Evolutionary conservation across 108 stramenopile genomes (phyloP).

Genomic region (Skeletonema costatum): DNA sequence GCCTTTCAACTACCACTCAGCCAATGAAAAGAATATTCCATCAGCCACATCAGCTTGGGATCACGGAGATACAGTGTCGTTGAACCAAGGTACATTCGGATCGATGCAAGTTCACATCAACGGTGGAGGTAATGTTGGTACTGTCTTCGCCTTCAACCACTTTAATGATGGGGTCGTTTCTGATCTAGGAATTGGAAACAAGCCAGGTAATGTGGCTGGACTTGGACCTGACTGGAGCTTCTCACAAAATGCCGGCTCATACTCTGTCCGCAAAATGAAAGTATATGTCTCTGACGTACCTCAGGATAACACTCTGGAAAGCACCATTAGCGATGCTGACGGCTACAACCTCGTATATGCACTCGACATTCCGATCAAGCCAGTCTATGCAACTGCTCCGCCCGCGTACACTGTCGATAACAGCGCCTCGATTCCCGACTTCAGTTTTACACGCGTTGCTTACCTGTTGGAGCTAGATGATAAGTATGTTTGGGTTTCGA

Average conservation of each 20-base stretch:
- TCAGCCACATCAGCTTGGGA: no score
- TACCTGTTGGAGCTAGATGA: not conserved
- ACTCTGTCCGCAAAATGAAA: not conserved
- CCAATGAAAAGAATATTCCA: not conserved
- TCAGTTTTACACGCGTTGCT: not conserved
- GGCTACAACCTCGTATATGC: not conserved
- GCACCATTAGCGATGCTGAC: not conserved
- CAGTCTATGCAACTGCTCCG: not conserved
- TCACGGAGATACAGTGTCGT: no score
- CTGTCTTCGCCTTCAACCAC: slow-evolving; percentile 6
- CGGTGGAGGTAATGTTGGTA: not conserved
- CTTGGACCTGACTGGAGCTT: slow-evolving; percentile 4
- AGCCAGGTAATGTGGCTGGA: not conserved
- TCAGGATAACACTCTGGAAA: not conserved
- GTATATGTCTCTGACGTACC: not conserved
- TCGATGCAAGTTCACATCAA: slow-evolving; percentile 1
- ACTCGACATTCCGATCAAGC: not conserved
- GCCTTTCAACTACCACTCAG: not conserved
- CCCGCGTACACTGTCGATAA: not conserved
- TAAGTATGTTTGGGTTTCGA: slow-evolving; percentile 5
- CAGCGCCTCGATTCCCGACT: not conserved
- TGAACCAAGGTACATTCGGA: no score
- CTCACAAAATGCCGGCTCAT: not conserved
- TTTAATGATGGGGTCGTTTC: slow-evolving; percentile 5
- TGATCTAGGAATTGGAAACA: slow-evolving; percentile 12